Evolutionary conservation across 345 rosid genomes (phyloP), one percentile per base, ranked within the genome.

Genomic region (Populus nigra): DNA sequence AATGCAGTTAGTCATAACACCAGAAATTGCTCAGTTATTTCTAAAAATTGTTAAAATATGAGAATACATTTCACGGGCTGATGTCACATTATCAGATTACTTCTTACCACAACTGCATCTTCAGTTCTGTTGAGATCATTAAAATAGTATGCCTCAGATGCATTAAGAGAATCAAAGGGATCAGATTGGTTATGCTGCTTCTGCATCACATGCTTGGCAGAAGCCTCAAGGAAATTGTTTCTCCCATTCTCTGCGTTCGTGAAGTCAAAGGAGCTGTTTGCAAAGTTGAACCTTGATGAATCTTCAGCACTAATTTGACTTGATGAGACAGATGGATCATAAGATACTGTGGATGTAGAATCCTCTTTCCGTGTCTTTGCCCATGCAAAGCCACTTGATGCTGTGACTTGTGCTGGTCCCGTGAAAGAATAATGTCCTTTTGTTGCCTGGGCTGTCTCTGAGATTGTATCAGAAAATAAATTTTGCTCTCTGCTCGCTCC

Each of bases 341-440:
- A 88, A 3, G 93, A 88, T 66, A 90, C 75, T 47, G 92, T 77
- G 5, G 92, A 84, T 27, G 65, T 31, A n/a, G 84, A 76, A 77
- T 92, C 88, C 53, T 87, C 88, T 76, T 84, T 81, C 8, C 71
- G 80, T 77, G 77, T 86, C 81, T 86, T 87, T 1, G 88, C 82
- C 84, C 84, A 82, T 38, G 81, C 84, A 78, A 82, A 82, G 41
- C 84, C 81, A 65, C 73, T 74, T 61, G 84, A 78, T 65, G 78
- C 78, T 22, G 67, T 74, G 69, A 82, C 68, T 22, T 79, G 81
- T 71, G 66, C 84, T 13, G 84, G 84, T 1, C 76, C 84, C 5
- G 76, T 70, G 68, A 77, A 77, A 57, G 13, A 38, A 22, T 16
- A 31, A 62, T 73, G 72, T 15, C 29, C 62, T 65, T 73, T 69